Conservation (phyloP, 1,139 yeast genomes). For the Candida pseudoviswanathii region DNA sequence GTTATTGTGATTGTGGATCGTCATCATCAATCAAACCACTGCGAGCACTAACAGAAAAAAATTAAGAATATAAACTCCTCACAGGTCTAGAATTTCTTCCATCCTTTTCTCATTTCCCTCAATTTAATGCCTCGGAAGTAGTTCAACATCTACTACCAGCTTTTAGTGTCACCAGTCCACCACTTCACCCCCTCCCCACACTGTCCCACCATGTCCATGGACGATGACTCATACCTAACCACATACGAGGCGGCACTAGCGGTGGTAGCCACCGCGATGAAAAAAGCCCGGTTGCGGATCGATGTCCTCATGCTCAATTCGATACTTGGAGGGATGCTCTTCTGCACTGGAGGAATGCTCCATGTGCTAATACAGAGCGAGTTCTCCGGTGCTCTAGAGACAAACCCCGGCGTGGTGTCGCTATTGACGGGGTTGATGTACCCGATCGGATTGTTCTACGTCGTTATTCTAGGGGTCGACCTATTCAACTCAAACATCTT, state of each 20-base stretch:
- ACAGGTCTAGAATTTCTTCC: too few relatives aligned
- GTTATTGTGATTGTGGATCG: too few relatives aligned
- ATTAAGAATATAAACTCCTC: too few relatives aligned
- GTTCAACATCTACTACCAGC: too few relatives aligned
- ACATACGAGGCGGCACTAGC: slow-evolving; percentile 83
- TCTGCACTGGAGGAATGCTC: slow-evolving; percentile 75
- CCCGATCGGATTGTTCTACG: slow-evolving; percentile 73
- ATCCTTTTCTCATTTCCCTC: background rate
- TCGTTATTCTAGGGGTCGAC: slow-evolving; percentile 73
- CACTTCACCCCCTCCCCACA: background rate
- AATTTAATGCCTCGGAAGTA: slow-evolving; percentile 3
- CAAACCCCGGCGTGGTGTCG: slow-evolving; percentile 56
- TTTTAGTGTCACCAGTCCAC: too few relatives aligned
- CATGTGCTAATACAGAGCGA: slow-evolving; percentile 58
- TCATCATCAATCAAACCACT: too few relatives aligned
- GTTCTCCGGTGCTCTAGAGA: slow-evolving; percentile 39
- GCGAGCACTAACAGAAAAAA: background rate
- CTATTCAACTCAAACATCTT: slow-evolving; percentile 71
- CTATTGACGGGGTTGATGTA: slow-evolving; percentile 59
- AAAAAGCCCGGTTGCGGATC: slow-evolving; percentile 65
- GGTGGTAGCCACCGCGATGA: slow-evolving; percentile 81
- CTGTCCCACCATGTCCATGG: too few relatives aligned
- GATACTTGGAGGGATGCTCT: slow-evolving; percentile 68
- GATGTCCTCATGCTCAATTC: slow-evolving; percentile 63
- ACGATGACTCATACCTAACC: slow-evolving; percentile 61